Base-by-base conservation (phyloP, 345 rosid species). In the Zanthoxylum bungeanum region DNA sequence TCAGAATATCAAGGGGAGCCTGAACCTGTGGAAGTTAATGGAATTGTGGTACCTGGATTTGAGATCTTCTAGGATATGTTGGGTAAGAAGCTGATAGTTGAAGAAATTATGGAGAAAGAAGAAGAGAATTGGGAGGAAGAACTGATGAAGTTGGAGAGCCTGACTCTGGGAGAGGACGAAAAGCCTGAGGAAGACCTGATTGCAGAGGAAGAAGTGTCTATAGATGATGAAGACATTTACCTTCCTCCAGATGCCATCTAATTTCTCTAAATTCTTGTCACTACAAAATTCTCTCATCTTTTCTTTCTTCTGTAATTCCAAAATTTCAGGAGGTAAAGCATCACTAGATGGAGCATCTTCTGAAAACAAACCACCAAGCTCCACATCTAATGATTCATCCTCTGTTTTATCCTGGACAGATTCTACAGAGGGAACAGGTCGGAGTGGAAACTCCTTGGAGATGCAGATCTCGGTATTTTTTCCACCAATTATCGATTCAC, bases 191-290 rank as follows among this genome's bases (percentile, higher is more conserved):
- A n/a, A n/a, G n/a, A n/a, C n/a, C n/a, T n/a, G n/a, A n/a, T n/a
- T n/a, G n/a, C n/a, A n/a, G n/a, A n/a, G n/a, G n/a, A n/a, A n/a
- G n/a, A n/a, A n/a, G n/a, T n/a, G n/a, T n/a, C n/a, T n/a, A n/a
- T n/a, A n/a, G n/a, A n/a, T n/a, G n/a, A n/a, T n/a, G n/a, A n/a
- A 64, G 50, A 51, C 37, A 75, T 66, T 80, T n/a, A 93, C 98
- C 98, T 93, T 90, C 83, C 86, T 93, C 98, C 98, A 93, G 70
- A 93, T 85, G 53, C 98, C 97, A 24, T 88, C 87, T 78, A 91
- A 79, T 86, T 87, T 91, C 79, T 69, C 85, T 40, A 90, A 68
- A 81, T 86, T 84, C 79, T 88, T 84, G 82, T 81, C 94, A 73
- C 82, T 85, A 63, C 77, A 61, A 67, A 87, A 74, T 78, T 83